A percentile compares a stretch with the other conserved stretches of the same genome.
phyloP scores from a whole-genome alignment of 257 asterid genomes.

The Hygrophila difformis region DNA sequence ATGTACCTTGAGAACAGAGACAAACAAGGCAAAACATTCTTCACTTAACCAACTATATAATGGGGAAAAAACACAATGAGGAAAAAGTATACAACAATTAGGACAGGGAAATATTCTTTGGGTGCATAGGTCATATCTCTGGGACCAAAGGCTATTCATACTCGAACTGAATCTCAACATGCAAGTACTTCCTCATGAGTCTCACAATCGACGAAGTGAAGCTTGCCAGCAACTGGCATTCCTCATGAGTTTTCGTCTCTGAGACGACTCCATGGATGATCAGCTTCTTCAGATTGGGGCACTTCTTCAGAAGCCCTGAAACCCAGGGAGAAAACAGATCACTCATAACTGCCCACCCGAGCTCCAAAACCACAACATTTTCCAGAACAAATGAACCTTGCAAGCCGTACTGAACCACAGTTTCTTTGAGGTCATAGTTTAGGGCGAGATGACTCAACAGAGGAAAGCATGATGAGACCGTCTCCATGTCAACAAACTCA shows the following conservation, averaged over 20 bases:
- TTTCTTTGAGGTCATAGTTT: constrained; percentile 59
- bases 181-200: constrained; percentile 54
- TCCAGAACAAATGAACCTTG: constrained; percentile 47
- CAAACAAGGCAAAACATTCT: too few species aligned
- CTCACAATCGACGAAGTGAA: constrained; percentile 57
- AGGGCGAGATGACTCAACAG: constrained; percentile 50
- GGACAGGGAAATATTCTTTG: too few species aligned
- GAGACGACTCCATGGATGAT: constrained; percentile 66
- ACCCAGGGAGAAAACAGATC: constrained; percentile 65
- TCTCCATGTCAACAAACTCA: constrained; percentile 69
- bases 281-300: constrained; percentile 58
- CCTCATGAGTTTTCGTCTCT: constrained; percentile 68
- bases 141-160: too few species aligned
- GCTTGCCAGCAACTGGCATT: constrained; percentile 55
- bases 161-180: constrained; percentile 63
- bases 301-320: constrained; percentile 52
- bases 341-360: constrained; percentile 69
- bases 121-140: too few species aligned
- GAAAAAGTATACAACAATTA: too few species aligned
- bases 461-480: constrained; percentile 72
- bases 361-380: constrained; percentile 61
- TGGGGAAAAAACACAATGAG: too few species aligned
- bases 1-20: too few species aligned
- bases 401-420: constrained; percentile 47
- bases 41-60: too few species aligned